Base-by-base conservation (phyloP, 1,139 yeast species). In the Debaryomyces subglobosus region DNA sequence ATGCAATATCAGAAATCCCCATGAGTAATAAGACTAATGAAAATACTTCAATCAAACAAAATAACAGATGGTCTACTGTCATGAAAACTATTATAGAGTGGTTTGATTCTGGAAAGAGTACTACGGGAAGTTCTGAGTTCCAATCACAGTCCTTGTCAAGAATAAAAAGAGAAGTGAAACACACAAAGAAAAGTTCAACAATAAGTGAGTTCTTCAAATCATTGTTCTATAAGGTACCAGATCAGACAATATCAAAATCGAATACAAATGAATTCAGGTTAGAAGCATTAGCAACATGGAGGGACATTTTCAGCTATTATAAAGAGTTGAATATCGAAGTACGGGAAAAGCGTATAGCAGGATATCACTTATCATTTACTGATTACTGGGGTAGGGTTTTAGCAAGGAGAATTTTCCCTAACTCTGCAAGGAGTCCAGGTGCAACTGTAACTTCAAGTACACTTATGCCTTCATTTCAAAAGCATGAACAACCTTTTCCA, bases 371-470 rank as follows among this genome's bases (percentile, higher is more conserved):
- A 1, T 80, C 89, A 0, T 70, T 85, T 34, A 82, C 88, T 1
- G 91, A 86, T 60, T 78, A 84, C 49, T 84, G 86, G 85, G 89
- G 89, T 0, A 69, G 85, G 52, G 86, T 87, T 1, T 63, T 86
- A 30, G 71, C 84, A 1, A 68, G 75, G 52, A 68, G 68, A 33
- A 68, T 82, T 29, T 81, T 79, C 48, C 69, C 75, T 1, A 62
- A 68, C 9, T 48, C 61, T 9, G 67, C 64, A 16, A 61, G 76
- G 47, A 60, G 74, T 4, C 71, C 79, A 3, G 78, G 79, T 0
- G 54, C 52, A 1, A 64, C 68, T 3, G 51, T 67, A 4, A 56
- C 72, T 0, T 57, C 64, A n/a, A 54, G 57, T 2, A 55, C 62
- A 20, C 39, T 48, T 10, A 41, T 62, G n/a, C 34, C 51, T 3